These are phyloP conservation scores for Lathyrus aphaca DNA, from an alignment of 306 rosid species.

Conservation along the genomic window DNA sequence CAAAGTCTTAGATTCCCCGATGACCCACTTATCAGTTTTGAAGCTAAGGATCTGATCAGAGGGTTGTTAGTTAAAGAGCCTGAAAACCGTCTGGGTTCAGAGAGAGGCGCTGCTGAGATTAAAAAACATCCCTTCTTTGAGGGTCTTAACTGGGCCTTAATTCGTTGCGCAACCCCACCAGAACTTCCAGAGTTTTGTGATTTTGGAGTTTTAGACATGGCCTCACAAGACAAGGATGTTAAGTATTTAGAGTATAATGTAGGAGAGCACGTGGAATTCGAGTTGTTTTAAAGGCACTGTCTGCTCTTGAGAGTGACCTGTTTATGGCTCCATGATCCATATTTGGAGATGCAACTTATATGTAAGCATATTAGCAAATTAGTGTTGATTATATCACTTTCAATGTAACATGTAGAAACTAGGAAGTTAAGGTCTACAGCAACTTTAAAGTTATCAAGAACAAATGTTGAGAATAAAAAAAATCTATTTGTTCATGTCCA, in stretches of 20 bases:
- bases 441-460: neutral
- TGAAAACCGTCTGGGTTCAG: constrained; percentile 66
- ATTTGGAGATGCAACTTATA: constrained; percentile 28
- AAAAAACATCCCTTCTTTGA: constrained; percentile 80
- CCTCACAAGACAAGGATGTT: constrained; percentile 48
- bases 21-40: constrained; percentile 56
- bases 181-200: constrained; percentile 60
- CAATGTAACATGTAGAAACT: neutral
- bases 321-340: constrained; percentile 11
- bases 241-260: constrained; percentile 68
- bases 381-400: constrained; percentile 36
- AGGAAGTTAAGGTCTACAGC: constrained; percentile 3
- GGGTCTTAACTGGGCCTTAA: constrained; percentile 81
- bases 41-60: constrained; percentile 69
- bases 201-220: constrained; percentile 49
- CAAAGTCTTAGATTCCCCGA: constrained; percentile 71
- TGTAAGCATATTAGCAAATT: constrained; percentile 28
- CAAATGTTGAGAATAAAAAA: neutral
- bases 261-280: constrained; percentile 77
- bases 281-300: constrained; percentile 62
- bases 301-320: constrained; percentile 30
- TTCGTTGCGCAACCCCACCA: constrained; percentile 72
- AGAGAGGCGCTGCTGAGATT: constrained; percentile 80
- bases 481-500: neutral
- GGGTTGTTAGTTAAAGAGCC: constrained; percentile 79